These are phyloP conservation scores for Triadica sebifera DNA, from an alignment of 345 rosid genomes.

Conservation along the genomic window DNA sequence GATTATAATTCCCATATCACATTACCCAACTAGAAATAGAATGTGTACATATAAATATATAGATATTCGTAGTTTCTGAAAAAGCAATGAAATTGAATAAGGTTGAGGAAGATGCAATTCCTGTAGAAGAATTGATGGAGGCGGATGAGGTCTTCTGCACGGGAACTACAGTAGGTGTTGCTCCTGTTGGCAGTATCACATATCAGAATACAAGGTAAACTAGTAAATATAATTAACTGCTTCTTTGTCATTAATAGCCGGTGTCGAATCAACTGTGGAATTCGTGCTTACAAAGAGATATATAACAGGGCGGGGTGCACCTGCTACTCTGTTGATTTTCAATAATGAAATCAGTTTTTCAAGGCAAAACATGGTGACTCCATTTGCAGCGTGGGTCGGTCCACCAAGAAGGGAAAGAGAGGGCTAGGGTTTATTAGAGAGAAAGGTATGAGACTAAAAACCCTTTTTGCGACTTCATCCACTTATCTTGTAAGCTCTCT, in stretches of 20 bases:
- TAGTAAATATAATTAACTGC: not conserved
- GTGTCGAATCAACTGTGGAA: not conserved
- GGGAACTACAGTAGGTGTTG: conserved; percentile 56
- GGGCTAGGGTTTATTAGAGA: too few relatives aligned
- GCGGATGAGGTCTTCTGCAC: conserved; percentile 62
- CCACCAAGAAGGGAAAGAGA: too few relatives aligned
- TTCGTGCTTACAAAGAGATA: conserved; percentile 33
- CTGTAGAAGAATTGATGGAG: conserved; percentile 39
- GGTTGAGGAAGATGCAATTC: conserved; percentile 43
- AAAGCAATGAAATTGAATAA: conserved; percentile 12
- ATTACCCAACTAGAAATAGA: too few relatives aligned
- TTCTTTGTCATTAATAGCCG: too few relatives aligned
- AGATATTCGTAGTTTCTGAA: not conserved
- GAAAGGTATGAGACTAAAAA: too few relatives aligned
- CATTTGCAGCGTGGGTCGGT: too few relatives aligned
- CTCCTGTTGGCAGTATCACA: conserved; percentile 45
- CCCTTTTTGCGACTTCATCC: too few relatives aligned
- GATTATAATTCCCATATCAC: not conserved
- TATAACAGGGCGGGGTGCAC: conserved; percentile 20
- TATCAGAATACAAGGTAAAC: conserved; percentile 41
- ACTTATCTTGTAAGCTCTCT: too few relatives aligned
- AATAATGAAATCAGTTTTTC: conserved; percentile 23
- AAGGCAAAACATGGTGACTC: conserved; percentile 17
- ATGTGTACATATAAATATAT: too few relatives aligned
- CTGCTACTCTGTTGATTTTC: conserved; percentile 19